Base-by-base conservation (phyloP, 192 early-diverging fungal species). In the Endogone sp. region DNA sequence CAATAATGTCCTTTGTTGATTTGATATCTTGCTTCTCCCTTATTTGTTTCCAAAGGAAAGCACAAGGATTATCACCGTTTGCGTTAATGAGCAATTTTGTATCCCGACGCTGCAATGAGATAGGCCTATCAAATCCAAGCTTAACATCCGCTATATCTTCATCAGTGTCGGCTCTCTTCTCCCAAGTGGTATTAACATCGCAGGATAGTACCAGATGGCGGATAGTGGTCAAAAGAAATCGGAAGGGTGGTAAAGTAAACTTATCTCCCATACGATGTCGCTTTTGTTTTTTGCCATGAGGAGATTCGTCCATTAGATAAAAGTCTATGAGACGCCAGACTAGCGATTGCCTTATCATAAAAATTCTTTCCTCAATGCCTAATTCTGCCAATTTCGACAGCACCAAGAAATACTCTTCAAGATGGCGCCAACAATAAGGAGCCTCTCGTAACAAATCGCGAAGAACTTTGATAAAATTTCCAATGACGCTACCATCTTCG, bases 241-340 rank as follows among this genome's bases (percentile, higher is more conserved):
- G 64, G 60, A 81, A 81, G 4, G 76, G 62, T 3, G 80, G 80
- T 24, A 75, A 71, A 2, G 80, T 78, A 64, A 81, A 81, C 68
- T 81, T 81, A 64, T 81, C 80, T 24, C 80, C 80, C 80, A 81
- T 81, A 65, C 72, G 37, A 16, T 6, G 77, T 65, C 72, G 70
- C 62, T 78, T 76, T 63, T 74, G 71, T 56, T 61, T 57, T 56
- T 71, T 71, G 22, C 32, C 28, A 23, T 74, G 73, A 26, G 54
- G 31, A 24, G 57, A 70, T 59, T 81, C 80, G 29, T 81, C 80
- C 44, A 68, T 59, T 9, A 74, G 63, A 27, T 78, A 81, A 59
- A 81, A 69, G 30, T 75, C 71, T 8, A 73, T 57, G 10, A 79
- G 64, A 22, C 75, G 73, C 3, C 76, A 63, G 22, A 81, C 22